Evolutionary conservation across 208 protist genomes (phyloP).

Genomic region (Plasmodiophora brassicae): DNA sequence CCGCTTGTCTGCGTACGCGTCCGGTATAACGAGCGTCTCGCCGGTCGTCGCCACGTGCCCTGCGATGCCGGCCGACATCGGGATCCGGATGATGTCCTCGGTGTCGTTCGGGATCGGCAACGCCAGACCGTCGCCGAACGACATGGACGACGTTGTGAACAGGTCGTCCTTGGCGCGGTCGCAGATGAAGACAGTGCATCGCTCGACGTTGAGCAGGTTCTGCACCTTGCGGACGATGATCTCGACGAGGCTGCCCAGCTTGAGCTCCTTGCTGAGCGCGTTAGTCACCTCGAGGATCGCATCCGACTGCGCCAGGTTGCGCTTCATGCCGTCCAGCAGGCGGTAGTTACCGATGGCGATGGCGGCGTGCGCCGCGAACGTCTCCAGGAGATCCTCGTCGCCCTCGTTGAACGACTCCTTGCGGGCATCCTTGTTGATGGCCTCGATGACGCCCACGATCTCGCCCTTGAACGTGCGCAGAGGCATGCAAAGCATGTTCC

Average conservation of each 20-base stretch:
- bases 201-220: background rate
- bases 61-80: conserved; percentile 39
- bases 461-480: conserved; percentile 51
- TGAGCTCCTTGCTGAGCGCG: background rate
- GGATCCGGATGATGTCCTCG: conserved; percentile 30
- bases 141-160: background rate
- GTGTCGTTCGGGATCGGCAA: background rate
- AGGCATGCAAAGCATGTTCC: conserved; percentile 57
- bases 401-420: conserved; percentile 33
- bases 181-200: conserved; percentile 26
- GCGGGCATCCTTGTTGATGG: conserved; percentile 52
- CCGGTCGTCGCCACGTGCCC: conserved; percentile 47
- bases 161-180: background rate
- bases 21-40: conserved; percentile 53
- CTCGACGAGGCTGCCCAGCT: background rate
- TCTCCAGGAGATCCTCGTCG: conserved; percentile 38
- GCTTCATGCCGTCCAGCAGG: background rate
- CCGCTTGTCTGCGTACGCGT: conserved; percentile 60
- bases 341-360: background rate
- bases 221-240: background rate
- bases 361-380: conserved; percentile 30
- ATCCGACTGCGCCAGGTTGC: background rate
- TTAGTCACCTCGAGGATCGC: conserved; percentile 15
- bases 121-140: background rate
- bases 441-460: conserved; percentile 54